These are phyloP conservation scores for Rhododendron williamsianum DNA, from an alignment of 148 eudicot genomes.

Conservation along the genomic window DNA sequence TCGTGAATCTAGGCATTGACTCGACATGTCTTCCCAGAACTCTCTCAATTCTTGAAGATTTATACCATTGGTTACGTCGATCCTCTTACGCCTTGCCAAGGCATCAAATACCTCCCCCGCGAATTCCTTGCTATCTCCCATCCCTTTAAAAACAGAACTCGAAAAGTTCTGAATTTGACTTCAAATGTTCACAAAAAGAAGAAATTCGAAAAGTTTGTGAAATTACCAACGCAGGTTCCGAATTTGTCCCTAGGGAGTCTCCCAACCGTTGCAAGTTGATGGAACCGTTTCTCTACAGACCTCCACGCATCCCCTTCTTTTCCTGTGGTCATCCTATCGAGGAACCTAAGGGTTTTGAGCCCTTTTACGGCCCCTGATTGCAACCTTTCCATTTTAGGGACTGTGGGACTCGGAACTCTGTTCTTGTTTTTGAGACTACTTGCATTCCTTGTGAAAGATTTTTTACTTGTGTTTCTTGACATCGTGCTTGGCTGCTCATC, in stretches of 20 bases:
- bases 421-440: conserved; percentile 25
- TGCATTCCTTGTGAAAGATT: conserved; percentile 16
- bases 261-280: conserved; percentile 36
- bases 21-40: conserved; percentile 94
- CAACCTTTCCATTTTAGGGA: conserved; percentile 34
- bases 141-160: conserved; percentile 37
- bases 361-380: conserved; percentile 61
- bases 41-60: conserved; percentile 45
- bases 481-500: neutral
- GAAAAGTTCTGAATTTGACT: neutral
- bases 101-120: conserved; percentile 80
- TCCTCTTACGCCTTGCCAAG: conserved; percentile 62
- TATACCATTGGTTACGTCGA: conserved; percentile 58
- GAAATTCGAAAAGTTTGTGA: neutral
- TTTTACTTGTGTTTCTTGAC: conserved; percentile 1
- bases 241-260: conserved; percentile 70
- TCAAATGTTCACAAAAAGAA: conserved; percentile 2
- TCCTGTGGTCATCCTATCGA: conserved; percentile 51
- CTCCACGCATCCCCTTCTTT: conserved; percentile 82
- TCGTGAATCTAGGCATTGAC: conserved; percentile 68
- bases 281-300: conserved; percentile 57
- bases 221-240: conserved; percentile 74
- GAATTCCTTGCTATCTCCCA: conserved; percentile 80
- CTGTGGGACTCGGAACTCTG: neutral
- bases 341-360: conserved; percentile 63